Conservation (phyloP, 768 basidiomycete species). For the Cystobasidiopsis lactophilus region DNA sequence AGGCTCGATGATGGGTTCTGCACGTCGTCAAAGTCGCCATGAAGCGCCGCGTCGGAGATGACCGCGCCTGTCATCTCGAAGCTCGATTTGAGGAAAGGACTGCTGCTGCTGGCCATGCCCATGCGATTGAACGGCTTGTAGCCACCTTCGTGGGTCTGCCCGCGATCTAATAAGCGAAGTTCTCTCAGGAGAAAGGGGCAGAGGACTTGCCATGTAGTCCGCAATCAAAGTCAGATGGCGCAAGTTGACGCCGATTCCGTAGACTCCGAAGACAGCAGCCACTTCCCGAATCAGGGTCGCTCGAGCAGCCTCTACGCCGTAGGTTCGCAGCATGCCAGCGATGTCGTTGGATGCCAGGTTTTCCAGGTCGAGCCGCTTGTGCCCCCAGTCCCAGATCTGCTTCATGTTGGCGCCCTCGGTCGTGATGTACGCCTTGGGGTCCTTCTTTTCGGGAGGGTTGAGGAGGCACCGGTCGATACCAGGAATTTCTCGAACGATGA, state of each 20-base stretch:
- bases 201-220: conserved; percentile 80
- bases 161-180: background rate
- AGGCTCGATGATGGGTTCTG: conserved; percentile 65
- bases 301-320: conserved; percentile 93
- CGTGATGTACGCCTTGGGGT: conserved; percentile 35
- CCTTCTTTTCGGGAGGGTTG: conserved; percentile 34
- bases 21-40: conserved; percentile 87
- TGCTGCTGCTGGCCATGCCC: conserved; percentile 75
- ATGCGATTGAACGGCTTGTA: conserved; percentile 97
- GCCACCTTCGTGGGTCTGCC: conserved; percentile 84
- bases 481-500: conserved; percentile 71
- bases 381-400: conserved; percentile 51
- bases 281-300: conserved; percentile 77
- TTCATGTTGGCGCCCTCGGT: conserved; percentile 83
- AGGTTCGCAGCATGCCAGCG: conserved; percentile 67
- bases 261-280: conserved; percentile 71
- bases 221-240: conserved; percentile 92
- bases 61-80: conserved; percentile 90
- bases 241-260: conserved; percentile 83
- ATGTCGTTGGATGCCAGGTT: conserved; percentile 86
- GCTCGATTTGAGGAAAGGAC: conserved; percentile 89
- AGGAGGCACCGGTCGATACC: conserved; percentile 74
- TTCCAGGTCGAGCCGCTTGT: conserved; percentile 44
- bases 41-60: conserved; percentile 76
- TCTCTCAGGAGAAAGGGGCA: background rate